Evolutionary conservation across 1,284 basidiomycete species (phyloP).

Genomic region (Chiua sp.): DNA sequence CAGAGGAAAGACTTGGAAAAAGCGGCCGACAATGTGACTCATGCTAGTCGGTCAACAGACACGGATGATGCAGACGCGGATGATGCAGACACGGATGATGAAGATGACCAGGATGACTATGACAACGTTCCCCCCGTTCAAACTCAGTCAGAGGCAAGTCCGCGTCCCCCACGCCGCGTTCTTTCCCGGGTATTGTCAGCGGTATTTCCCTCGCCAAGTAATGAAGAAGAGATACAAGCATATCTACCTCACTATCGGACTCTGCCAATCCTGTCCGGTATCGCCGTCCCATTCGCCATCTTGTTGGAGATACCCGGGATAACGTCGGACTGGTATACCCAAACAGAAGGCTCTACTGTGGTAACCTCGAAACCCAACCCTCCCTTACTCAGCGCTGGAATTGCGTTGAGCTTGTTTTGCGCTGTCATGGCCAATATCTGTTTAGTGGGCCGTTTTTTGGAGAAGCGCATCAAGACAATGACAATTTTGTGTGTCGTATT

Average conservation of each 20-base stretch:
- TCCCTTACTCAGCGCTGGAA: conserved; percentile 60
- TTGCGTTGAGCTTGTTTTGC: conserved; percentile 71
- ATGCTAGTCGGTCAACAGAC: not conserved
- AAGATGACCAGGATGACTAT: conserved; percentile 14
- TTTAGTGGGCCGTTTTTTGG: conserved; percentile 75
- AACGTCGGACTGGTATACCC: conserved; percentile 73
- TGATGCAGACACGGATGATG: conserved; percentile 7
- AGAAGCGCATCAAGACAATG: conserved; percentile 62
- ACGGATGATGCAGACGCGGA: conserved; percentile 1
- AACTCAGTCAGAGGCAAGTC: not conserved
- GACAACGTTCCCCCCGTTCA: conserved; percentile 3
- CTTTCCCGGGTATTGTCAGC: conserved; percentile 13
- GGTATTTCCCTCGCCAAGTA: conserved; percentile 26
- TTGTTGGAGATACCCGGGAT: conserved; percentile 82
- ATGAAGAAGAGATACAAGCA: conserved; percentile 32
- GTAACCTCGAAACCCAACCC: conserved; percentile 62
- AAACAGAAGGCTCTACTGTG: conserved; percentile 50
- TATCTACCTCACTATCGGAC: conserved; percentile 54
- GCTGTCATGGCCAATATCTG: conserved; percentile 74
- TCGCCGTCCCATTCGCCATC: conserved; percentile 79
- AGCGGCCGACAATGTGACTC: not conserved
- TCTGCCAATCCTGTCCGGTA: conserved; percentile 71
- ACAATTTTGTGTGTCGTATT: conserved; percentile 70
- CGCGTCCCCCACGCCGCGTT: not conserved
- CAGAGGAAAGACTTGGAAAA: not conserved